Percentiles rank a stretch among this genome's conserved stretches.
Conservation (phyloP, 805 yeast genomes). For the Ogataea haglerorum region DNA sequence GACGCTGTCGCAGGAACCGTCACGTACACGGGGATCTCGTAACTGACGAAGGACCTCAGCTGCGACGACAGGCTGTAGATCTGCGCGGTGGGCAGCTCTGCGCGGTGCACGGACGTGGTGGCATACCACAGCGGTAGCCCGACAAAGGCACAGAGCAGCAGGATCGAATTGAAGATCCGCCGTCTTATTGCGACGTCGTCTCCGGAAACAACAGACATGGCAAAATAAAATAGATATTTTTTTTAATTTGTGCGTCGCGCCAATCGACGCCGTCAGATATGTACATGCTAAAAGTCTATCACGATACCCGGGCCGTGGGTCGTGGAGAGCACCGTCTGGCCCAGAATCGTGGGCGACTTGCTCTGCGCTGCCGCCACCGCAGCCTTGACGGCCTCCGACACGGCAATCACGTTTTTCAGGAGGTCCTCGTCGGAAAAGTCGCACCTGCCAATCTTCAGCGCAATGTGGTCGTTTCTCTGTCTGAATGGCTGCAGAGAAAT, state of each 20-base stretch:
- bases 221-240: not conserved
- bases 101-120: constrained; percentile 63
- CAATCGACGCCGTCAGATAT: constrained; percentile 6
- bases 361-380: constrained; percentile 54
- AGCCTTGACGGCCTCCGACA: constrained; percentile 56
- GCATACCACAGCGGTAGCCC: constrained; percentile 59
- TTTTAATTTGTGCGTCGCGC: constrained; percentile 2
- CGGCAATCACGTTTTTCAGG: constrained; percentile 64
- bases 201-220: not conserved
- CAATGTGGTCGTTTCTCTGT: constrained; percentile 59
- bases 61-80: constrained; percentile 30
- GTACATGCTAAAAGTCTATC: constrained; percentile 42
- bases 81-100: constrained; percentile 49
- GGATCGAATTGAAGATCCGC: constrained; percentile 25
- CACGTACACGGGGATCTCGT: constrained; percentile 43
- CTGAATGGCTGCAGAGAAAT: constrained; percentile 75
- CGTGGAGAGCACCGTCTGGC: constrained; percentile 63
- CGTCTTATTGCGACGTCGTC: constrained; percentile 14
- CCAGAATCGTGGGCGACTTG: constrained; percentile 66
- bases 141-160: constrained; percentile 31
- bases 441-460: constrained; percentile 73
- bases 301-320: constrained; percentile 81
- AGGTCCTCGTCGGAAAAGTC: constrained; percentile 75
- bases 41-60: constrained; percentile 28
- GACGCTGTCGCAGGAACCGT: constrained; percentile 33